Percentiles rank a stretch among this genome's conserved stretches.
Conservation (phyloP, 176 grass and related monocot genomes). For the Oryza rufipogon region DNA sequence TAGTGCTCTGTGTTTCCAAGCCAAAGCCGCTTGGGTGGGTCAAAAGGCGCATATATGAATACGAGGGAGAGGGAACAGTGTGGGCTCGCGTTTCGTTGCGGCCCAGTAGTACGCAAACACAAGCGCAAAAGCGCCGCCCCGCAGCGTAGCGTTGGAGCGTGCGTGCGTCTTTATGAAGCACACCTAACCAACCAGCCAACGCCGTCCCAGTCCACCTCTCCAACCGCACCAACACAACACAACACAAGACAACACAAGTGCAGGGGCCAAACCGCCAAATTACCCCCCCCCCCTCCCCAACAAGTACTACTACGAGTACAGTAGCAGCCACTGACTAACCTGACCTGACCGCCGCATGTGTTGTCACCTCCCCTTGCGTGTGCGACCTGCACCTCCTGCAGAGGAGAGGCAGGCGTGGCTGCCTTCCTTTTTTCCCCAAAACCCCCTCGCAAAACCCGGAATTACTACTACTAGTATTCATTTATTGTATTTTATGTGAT, state of each 20-base stretch:
- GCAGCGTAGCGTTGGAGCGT: no score
- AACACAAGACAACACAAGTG: neutral
- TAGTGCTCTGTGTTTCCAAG: no score
- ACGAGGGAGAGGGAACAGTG: neutral
- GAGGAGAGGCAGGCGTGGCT: neutral
- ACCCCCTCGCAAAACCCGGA: neutral
- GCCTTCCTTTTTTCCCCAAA: constrained; percentile 18
- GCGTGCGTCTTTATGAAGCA: neutral
- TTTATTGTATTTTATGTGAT: no score
- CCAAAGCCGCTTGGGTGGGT: no score
- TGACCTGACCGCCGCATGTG: no score
- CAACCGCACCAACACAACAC: neutral
- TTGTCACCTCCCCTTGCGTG: neutral
- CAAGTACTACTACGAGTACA: no score
- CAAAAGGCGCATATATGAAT: no score
- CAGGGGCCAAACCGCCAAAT: neutral
- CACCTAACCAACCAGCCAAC: neutral
- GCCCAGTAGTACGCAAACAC: no score
- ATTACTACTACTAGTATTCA: neutral
- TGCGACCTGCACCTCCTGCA: neutral
- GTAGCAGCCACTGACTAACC: no score
- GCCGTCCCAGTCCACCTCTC: neutral
- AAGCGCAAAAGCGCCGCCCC: no score
- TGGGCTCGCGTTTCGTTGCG: no score
- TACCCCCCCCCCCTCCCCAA: no score